These are phyloP conservation scores for Aureoboletus auriporus DNA, from an alignment of 768 basidiomycete species.

Conservation along the genomic window DNA sequence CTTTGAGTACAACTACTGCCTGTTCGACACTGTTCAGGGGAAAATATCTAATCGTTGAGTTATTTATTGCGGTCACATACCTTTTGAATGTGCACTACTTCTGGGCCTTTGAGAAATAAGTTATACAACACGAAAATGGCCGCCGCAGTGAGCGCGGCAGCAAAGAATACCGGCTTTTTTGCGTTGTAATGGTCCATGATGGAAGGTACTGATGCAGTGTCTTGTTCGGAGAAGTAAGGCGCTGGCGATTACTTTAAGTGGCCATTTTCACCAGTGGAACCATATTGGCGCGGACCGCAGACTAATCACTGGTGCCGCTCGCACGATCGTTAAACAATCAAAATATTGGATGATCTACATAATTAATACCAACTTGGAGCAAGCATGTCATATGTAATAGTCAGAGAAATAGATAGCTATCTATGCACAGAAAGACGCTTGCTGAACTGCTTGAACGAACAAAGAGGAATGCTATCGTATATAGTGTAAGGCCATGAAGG, in stretches of 20 bases:
- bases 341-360: too few relatives aligned
- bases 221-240: background rate
- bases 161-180: conserved; percentile 16
- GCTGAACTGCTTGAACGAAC: conserved; percentile 14
- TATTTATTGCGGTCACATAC: conserved; percentile 4
- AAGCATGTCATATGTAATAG: conserved; percentile 18
- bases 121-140: conserved; percentile 20
- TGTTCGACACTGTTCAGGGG: conserved; percentile 15
- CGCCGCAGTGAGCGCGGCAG: conserved; percentile 5
- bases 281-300: too few relatives aligned
- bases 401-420: conserved; percentile 21
- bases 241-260: too few relatives aligned
- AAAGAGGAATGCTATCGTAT: conserved; percentile 23
- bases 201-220: too few relatives aligned
- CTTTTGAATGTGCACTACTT: conserved; percentile 20
- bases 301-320: too few relatives aligned
- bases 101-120: conserved; percentile 15
- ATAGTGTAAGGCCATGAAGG: conserved; percentile 1
- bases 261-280: too few relatives aligned
- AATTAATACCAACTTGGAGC: background rate
- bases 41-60: too few relatives aligned
- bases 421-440: conserved; percentile 27
- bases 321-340: too few relatives aligned
- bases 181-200: conserved; percentile 21
- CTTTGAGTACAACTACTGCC: conserved; percentile 61